Evolutionary conservation across 2,329 filamentous ascomycete species (phyloP).

Genomic region (Helotiales sp.): DNA sequence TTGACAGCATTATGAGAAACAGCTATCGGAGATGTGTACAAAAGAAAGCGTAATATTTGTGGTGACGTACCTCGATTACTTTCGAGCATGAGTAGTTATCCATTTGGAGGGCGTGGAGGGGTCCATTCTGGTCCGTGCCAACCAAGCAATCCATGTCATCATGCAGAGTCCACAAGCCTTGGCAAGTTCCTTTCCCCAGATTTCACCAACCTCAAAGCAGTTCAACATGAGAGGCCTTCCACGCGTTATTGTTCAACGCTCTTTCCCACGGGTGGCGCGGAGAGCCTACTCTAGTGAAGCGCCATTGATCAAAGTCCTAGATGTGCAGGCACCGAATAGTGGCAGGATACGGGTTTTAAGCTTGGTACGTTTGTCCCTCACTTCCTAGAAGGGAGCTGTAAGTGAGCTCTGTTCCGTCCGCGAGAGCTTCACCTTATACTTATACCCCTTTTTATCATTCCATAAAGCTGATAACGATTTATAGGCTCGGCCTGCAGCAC

Average conservation of each 20-base stretch:
- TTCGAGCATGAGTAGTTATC: too few species aligned
- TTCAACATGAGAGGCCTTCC: neutral
- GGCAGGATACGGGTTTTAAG: conserved; percentile 81
- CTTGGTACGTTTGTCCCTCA: conserved; percentile 6
- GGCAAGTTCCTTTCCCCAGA: conserved; percentile 5
- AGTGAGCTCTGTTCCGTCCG: neutral
- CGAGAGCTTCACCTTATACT: neutral
- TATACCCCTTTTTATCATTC: neutral
- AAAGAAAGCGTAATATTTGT: neutral
- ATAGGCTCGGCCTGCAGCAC: conserved; percentile 78
- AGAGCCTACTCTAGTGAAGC: conserved; percentile 16
- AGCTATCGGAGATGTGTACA: neutral
- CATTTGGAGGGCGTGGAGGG: too few species aligned
- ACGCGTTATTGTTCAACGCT: neutral
- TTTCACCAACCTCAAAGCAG: neutral
- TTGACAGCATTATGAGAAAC: neutral
- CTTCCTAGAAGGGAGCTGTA: too few species aligned
- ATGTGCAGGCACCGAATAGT: conserved; percentile 20
- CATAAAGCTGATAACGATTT: conserved; percentile 41
- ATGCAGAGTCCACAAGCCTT: neutral
- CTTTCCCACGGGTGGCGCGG: conserved; percentile 1
- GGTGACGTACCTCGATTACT: neutral
- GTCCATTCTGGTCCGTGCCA: neutral
- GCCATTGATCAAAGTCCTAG: conserved; percentile 19
- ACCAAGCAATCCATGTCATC: neutral